phyloP scores from a whole-genome alignment of 495 filamentous ascomycete genomes.

The Rostrohypoxylon terebratum region DNA sequence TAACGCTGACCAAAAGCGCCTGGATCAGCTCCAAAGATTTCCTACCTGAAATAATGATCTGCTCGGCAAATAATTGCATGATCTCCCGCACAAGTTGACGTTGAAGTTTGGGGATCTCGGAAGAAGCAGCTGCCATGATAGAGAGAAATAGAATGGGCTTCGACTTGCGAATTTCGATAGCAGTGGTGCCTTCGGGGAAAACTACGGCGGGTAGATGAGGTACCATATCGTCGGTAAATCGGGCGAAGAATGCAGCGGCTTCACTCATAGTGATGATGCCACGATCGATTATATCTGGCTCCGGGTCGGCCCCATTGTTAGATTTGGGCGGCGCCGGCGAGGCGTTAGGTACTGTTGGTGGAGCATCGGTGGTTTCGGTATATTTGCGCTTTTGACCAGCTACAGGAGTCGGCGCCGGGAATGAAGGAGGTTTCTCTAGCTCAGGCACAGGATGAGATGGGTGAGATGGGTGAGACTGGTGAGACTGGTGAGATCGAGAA shows the following conservation, averaged over 20 bases:
- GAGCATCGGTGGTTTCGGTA: slow-evolving; percentile 43
- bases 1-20: slow-evolving; percentile 74
- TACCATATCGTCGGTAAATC: slow-evolving; percentile 76
- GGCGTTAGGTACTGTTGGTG: slow-evolving; percentile 30
- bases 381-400: slow-evolving; percentile 64
- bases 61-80: slow-evolving; percentile 78
- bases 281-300: slow-evolving; percentile 77
- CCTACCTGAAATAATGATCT: slow-evolving; percentile 77
- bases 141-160: slow-evolving; percentile 86
- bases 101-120: slow-evolving; percentile 70
- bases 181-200: slow-evolving; percentile 74
- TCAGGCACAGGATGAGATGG: slow-evolving; percentile 37
- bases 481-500: slow-evolving; percentile 42
- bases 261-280: slow-evolving; percentile 71
- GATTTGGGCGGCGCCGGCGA: slow-evolving; percentile 17
- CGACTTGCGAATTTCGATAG: slow-evolving; percentile 71
- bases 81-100: slow-evolving; percentile 72
- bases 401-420: slow-evolving; percentile 51
- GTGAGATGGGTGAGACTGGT: too few species aligned
- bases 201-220: slow-evolving; percentile 82
- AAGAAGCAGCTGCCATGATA: slow-evolving; percentile 76
- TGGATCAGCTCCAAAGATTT: slow-evolving; percentile 91
- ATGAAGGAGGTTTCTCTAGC: slow-evolving; percentile 38
- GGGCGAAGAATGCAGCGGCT: slow-evolving; percentile 73
- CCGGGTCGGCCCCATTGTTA: slow-evolving; percentile 40